Evolutionary conservation across 805 yeast species (phyloP).

Genomic region (Saturnispora ahearnii): DNA sequence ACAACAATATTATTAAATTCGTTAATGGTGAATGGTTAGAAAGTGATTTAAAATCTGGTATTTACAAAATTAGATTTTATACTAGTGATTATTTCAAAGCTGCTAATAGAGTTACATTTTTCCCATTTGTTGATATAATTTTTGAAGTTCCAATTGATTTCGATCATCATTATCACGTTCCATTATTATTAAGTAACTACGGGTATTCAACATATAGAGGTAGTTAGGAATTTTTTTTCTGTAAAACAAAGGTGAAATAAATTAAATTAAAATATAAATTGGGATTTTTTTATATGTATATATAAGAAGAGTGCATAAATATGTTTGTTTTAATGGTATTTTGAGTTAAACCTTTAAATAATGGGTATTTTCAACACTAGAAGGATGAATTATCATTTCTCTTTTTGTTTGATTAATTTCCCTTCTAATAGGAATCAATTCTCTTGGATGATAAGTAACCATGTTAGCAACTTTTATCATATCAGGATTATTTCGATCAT

Average conservation of each 20-base stretch:
- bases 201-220: constrained; percentile 92
- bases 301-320: neutral
- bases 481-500: constrained; percentile 45
- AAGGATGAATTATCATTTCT: constrained; percentile 62
- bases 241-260: neutral
- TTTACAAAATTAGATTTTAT: constrained; percentile 68
- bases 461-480: constrained; percentile 41
- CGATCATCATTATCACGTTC: constrained; percentile 82
- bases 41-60: constrained; percentile 41
- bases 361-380: constrained; percentile 54
- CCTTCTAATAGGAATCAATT: constrained; percentile 47
- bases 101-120: constrained; percentile 46
- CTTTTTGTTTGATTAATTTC: constrained; percentile 57
- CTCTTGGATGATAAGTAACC: constrained; percentile 36
- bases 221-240: constrained; percentile 10
- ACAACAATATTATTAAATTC: constrained; percentile 5
- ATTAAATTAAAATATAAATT: neutral
- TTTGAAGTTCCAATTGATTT: constrained; percentile 62
- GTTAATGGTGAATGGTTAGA: constrained; percentile 30
- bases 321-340: neutral
- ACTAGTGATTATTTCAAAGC: constrained; percentile 55
- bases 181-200: constrained; percentile 73
- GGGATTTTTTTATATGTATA: neutral
- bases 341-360: constrained; percentile 37
- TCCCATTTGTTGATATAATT: constrained; percentile 78